Evolutionary conservation across 2,329 filamentous ascomycete species (phyloP).

Genomic region (Ophioceras dolichostomum): DNA sequence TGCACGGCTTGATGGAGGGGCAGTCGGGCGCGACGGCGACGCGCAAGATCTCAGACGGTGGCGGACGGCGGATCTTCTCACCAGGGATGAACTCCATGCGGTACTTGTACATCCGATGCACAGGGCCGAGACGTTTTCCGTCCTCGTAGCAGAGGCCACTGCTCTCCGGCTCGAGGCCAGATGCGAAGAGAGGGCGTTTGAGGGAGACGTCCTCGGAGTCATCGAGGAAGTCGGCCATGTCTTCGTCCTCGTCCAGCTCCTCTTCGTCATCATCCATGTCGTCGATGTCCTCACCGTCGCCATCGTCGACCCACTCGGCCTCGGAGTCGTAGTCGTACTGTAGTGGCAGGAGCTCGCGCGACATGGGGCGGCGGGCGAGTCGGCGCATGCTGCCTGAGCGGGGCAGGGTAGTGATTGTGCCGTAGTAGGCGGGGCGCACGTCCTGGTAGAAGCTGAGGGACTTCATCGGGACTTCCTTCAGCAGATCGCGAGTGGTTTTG

Average conservation of each 20-base stretch:
- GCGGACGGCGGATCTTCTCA: conserved; percentile 26
- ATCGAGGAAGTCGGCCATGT: conserved; percentile 84
- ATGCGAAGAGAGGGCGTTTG: conserved; percentile 45
- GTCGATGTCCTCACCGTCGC: conserved; percentile 57
- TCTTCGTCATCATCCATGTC: conserved; percentile 58
- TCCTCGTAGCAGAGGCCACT: conserved; percentile 81
- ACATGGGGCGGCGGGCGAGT: conserved; percentile 41
- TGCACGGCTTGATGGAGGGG: not conserved
- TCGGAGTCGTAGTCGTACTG: conserved; percentile 82
- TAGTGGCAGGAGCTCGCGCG: conserved; percentile 42
- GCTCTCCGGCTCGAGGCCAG: conserved; percentile 62
- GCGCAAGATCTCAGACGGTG: no score
- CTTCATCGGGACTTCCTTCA: conserved; percentile 50
- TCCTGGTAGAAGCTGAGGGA: conserved; percentile 49
- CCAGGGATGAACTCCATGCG: conserved; percentile 65
- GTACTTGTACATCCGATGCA: conserved; percentile 42
- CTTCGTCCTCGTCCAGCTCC: conserved; percentile 59
- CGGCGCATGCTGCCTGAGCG: conserved; percentile 33
- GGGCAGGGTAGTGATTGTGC: conserved; percentile 55
- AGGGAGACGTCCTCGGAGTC: conserved; percentile 61
- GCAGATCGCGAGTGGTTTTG: conserved; percentile 22
- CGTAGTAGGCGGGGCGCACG: conserved; percentile 58
- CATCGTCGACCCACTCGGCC: conserved; percentile 71
- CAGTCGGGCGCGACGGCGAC: not conserved
- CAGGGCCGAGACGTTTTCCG: conserved; percentile 29